Base-by-base conservation (phyloP, 768 basidiomycete genomes). In the Lentinus tigrinus region DNA sequence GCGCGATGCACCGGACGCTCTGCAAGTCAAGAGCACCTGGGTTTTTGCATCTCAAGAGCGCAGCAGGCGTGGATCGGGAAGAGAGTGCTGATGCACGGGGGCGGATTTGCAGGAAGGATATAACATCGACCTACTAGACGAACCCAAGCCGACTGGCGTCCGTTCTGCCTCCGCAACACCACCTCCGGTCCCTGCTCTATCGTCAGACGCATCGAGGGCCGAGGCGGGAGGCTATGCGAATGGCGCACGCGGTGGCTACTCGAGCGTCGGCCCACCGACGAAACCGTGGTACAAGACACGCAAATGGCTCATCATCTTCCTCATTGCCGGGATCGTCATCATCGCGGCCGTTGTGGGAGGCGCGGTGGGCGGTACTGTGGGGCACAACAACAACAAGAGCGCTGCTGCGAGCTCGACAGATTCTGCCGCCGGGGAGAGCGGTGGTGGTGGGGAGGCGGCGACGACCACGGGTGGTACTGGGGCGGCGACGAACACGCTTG, bases 341-440 rank as follows among this genome's bases (percentile, higher is more conserved):
- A 52, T 86, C 42, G 84, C 71, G 1, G 85, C 77, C 1, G 72
- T 81, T 2, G 77, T 87, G 8, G 85, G 84, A 0, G 85, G 84
- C 21, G 84, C 77, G 0, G 85, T 85, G 1, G 85, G 83, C 21
- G 85, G 78, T 11, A 78, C 78, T 3, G 68, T 71, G 0, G 67
- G 69, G 11, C 72, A 75, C 58, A 64, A 69, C 47, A 40, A 54
- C 36, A 57, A 57, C 16, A 36, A 23, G 21, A 51, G 39, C 17
- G 14, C 47, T 0, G 43, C 23, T 11, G 37, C 24, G 24, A 42
- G 40, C 17, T 42, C 54, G 31, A n/a, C 17, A 13, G 19, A 40
- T n/a, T 10, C 31, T 36, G 48, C 31, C 28, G 53, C 27, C 11
- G 43, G 43, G 36, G 16, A 47, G 37, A 24, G 8, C 10, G 31